Evolutionary conservation across 352 stramenopile species (phyloP).

Genomic region (Phytophthora pluvialis): DNA sequence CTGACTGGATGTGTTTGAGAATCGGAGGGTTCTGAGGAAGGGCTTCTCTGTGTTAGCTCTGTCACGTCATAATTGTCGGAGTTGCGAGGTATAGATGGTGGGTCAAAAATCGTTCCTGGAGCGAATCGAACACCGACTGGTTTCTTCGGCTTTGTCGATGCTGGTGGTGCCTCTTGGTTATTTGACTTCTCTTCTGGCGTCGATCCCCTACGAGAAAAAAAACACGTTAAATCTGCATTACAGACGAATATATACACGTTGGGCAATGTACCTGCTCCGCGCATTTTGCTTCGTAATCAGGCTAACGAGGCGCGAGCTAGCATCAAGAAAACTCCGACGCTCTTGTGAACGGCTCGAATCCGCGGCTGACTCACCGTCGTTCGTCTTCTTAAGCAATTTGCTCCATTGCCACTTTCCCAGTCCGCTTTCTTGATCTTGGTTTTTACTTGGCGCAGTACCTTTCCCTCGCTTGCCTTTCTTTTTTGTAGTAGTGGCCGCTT

Average conservation of each 20-base stretch:
- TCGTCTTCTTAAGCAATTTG: constrained; percentile 56
- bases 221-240: background rate
- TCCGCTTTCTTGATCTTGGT: constrained; percentile 40
- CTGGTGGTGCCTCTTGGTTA: constrained; percentile 5
- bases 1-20: constrained; percentile 2
- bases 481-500: constrained; percentile 13
- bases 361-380: constrained; percentile 13
- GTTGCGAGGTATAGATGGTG: constrained; percentile 14
- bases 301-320: constrained; percentile 33
- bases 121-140: constrained; percentile 32
- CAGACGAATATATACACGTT: background rate
- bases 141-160: constrained; percentile 21
- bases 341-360: constrained; percentile 29
- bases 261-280: constrained; percentile 25
- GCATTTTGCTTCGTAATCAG: constrained; percentile 43
- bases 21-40: constrained; percentile 2
- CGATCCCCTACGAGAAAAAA: constrained; percentile 4
- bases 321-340: constrained; percentile 32
- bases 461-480: constrained; percentile 50
- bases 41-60: constrained; percentile 26
- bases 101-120: constrained; percentile 22
- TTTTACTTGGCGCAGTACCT: constrained; percentile 23
- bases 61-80: constrained; percentile 22
- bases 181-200: background rate
- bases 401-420: constrained; percentile 76